Base-by-base conservation (phyloP, 23 red algal species). In the Gracilaria caudata region DNA sequence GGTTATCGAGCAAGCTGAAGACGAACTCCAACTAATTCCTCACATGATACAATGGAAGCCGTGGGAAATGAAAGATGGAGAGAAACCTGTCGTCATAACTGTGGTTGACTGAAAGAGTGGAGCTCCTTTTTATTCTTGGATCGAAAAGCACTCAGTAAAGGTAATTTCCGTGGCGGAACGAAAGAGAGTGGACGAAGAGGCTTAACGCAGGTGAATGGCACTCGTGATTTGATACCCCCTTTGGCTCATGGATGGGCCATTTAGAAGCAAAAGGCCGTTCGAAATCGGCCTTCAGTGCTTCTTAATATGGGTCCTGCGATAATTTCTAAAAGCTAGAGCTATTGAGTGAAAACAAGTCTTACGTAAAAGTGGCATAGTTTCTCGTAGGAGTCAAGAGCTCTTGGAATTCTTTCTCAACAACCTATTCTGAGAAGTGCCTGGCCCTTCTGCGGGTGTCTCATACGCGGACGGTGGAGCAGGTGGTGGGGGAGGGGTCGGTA, bases 1-100 rank as follows among this genome's bases (percentile, higher is more conserved):
- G 38, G 78, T 96, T 56, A 91, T 96, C 20, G 94, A 83, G 56
- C 84, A 89, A 70, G 94, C 94, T 1, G 77, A 91, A 25, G 79
- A 83, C 38, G 94, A 96, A 59, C 72, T 96, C 6, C 39, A 84
- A n/a, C 86, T 96, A 7, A 92, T 96, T 79, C 94, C 94, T 4
- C 80, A 75, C 59, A 88, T 96, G 82, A 46, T 77, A 17, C 70
- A 96, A 46, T 91, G 87, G 87, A 90, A 89, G 58, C 86, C 89
- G 0, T 96, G 94, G 94, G 87, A 96, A 68, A 71, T 78, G 73
- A 58, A 86, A 19, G 57, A 81, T 17, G 80, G 78, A 6, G 64
- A 77, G 11, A 59, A 81, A 70, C 68, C 78, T 28, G 81, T 84
- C 5, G 85, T 91, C 34, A 90, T 96, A 30, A 81, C 81, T 66